Evolutionary conservation across 1,284 basidiomycete species (phyloP).

Genomic region (Ganoderma leucocontextum): DNA sequence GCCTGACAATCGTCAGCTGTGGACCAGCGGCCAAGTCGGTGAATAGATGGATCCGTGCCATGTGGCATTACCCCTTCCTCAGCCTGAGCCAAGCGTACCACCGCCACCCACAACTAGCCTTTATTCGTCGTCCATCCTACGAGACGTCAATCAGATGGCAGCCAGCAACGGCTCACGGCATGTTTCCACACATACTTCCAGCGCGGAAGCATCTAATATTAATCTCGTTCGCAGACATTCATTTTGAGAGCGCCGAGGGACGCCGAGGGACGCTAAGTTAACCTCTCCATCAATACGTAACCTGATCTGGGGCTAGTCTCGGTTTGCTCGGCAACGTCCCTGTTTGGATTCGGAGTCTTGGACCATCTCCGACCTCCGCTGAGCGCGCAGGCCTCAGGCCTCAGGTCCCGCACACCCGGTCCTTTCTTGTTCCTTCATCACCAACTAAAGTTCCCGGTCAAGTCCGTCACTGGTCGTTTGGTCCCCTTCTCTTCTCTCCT

Average conservation of each 20-base stretch:
- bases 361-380: constrained; percentile 10
- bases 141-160: not conserved
- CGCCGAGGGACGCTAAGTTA: not conserved
- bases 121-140: constrained; percentile 8
- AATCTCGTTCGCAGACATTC: not conserved
- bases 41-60: not conserved
- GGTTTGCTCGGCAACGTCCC: constrained; percentile 7
- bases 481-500: not conserved
- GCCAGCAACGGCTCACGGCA: not conserved
- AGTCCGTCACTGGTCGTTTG: not conserved
- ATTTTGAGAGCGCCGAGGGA: not conserved
- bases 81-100: not conserved
- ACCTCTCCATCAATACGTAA: constrained; percentile 8
- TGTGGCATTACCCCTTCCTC: not conserved
- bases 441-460: not conserved
- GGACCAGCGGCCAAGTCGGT: not conserved
- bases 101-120: constrained; percentile 4
- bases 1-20: not conserved
- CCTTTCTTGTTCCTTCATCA: not conserved
- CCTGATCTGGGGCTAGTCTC: not conserved
- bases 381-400: not conserved
- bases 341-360: not conserved
- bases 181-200: not conserved
- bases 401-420: not conserved
- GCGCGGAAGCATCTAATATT: not conserved